phyloP scores from a whole-genome alignment of 495 filamentous ascomycete species.

The Oidiodendron maius region DNA sequence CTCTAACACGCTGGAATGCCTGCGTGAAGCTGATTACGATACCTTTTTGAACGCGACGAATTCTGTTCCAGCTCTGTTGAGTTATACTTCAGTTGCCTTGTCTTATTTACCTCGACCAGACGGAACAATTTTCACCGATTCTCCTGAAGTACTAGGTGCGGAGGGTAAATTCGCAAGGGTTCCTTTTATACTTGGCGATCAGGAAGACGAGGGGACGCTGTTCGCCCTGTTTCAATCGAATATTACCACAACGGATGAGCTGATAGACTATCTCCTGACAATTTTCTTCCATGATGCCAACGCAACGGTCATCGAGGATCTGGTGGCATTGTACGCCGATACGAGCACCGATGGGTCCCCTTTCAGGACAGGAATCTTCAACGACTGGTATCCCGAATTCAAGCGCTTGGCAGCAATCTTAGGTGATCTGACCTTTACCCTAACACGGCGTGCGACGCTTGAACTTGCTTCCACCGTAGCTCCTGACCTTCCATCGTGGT shows the following conservation, averaged over 20 bases:
- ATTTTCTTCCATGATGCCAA: conserved; percentile 42
- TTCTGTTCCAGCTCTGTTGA: conserved; percentile 57
- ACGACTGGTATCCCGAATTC: conserved; percentile 67
- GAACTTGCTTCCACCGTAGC: conserved; percentile 17
- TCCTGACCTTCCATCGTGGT: conserved; percentile 47
- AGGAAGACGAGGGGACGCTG: conserved; percentile 55
- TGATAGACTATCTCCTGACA: conserved; percentile 52
- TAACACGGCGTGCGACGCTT: conserved; percentile 18
- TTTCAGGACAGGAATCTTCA: conserved; percentile 54
- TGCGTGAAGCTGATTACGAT: conserved; percentile 51
- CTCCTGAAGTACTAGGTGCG: conserved; percentile 45
- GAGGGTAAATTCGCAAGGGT: conserved; percentile 44
- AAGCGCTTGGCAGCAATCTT: conserved; percentile 74
- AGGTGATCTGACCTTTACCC: conserved; percentile 42
- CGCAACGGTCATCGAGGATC: conserved; percentile 26
- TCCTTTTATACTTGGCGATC: conserved; percentile 53
- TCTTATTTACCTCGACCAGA: conserved; percentile 64
- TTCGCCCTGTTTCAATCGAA: conserved; percentile 59
- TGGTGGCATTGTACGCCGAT: conserved; percentile 42
- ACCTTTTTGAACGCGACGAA: conserved; percentile 59
- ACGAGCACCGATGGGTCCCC: conserved; percentile 43
- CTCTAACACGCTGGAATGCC: conserved; percentile 54
- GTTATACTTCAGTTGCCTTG: conserved; percentile 56
- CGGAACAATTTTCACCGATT: conserved; percentile 47
- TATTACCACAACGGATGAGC: conserved; percentile 47